These are phyloP conservation scores for Teratosphaeria destructans DNA, from an alignment of 2,329 filamentous ascomycete species.

Conservation along the genomic window DNA sequence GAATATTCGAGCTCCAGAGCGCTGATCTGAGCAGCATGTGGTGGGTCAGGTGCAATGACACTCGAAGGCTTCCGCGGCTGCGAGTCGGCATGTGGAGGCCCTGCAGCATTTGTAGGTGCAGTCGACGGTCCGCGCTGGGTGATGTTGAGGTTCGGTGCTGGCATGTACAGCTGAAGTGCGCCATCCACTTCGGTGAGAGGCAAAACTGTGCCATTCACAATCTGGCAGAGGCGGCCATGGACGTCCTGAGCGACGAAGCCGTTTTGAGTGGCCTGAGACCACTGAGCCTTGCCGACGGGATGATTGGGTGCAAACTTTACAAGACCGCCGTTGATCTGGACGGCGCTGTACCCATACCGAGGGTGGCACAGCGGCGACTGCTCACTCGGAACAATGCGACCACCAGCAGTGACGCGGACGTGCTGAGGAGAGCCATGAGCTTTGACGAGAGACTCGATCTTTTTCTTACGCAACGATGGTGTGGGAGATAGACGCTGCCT, in stretches of 20 bases:
- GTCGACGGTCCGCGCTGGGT: conserved; percentile 6
- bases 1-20: conserved; percentile 27
- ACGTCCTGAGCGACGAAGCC: conserved; percentile 28
- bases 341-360: conserved; percentile 28
- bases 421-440: conserved; percentile 42
- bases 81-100: background rate
- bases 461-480: conserved; percentile 40
- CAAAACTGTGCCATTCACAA: conserved; percentile 26
- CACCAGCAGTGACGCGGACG: conserved; percentile 42
- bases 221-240: conserved; percentile 27
- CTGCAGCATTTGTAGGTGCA: background rate
- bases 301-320: conserved; percentile 29
- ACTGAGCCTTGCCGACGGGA: conserved; percentile 18
- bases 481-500: conserved; percentile 34
- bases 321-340: conserved; percentile 27
- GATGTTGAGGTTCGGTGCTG: conserved; percentile 27
- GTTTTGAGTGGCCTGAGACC: conserved; percentile 24
- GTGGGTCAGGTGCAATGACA: conserved; percentile 12
- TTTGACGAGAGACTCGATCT: conserved; percentile 40
- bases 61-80: background rate
- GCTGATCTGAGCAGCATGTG: conserved; percentile 21
- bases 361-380: conserved; percentile 30
- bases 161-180: conserved; percentile 24
- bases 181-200: conserved; percentile 25
- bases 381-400: conserved; percentile 42